These are phyloP conservation scores for Amyloporia xantha DNA, from an alignment of 768 basidiomycete species.

Conservation along the genomic window DNA sequence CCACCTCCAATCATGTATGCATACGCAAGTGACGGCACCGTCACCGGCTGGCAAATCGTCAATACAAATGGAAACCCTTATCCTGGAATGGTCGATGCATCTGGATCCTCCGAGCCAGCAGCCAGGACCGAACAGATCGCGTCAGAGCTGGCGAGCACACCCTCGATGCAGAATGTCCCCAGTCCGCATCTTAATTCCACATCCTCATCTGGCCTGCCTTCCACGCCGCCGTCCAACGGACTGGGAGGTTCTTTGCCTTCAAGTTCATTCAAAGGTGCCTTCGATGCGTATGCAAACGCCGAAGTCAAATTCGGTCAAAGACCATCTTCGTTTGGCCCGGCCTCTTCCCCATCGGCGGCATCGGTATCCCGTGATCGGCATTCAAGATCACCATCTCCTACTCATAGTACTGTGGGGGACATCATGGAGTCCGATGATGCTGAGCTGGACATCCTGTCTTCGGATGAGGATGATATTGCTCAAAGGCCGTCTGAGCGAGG, in stretches of 20 bases:
- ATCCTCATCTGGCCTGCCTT: too few relatives aligned
- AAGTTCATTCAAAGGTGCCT: conserved; percentile 11
- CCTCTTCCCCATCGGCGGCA: conserved; percentile 4
- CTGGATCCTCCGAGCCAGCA: background rate
- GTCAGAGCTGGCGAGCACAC: conserved; percentile 1
- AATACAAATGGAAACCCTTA: conserved; percentile 49
- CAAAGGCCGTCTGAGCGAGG: conserved; percentile 13
- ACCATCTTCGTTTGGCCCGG: conserved; percentile 11
- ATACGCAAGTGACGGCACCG: conserved; percentile 72
- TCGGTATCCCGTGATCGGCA: conserved; percentile 11
- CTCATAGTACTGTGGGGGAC: conserved; percentile 9
- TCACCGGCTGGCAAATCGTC: conserved; percentile 68
- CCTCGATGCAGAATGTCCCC: conserved; percentile 4
- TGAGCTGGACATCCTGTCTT: conserved; percentile 22
- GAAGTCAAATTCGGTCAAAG: conserved; percentile 20
- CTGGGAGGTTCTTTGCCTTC: too few relatives aligned
- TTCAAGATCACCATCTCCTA: background rate
- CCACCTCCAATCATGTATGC: conserved; percentile 63
- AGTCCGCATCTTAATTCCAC: background rate
- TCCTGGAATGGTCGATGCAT: conserved; percentile 39
- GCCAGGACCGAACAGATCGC: conserved; percentile 1
- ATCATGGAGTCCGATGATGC: conserved; percentile 16
- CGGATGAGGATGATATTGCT: conserved; percentile 9
- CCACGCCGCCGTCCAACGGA: too few relatives aligned
- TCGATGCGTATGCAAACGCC: conserved; percentile 19